Conservation (phyloP, 306 rosid species). For the Pachyrhizus erosus region DNA sequence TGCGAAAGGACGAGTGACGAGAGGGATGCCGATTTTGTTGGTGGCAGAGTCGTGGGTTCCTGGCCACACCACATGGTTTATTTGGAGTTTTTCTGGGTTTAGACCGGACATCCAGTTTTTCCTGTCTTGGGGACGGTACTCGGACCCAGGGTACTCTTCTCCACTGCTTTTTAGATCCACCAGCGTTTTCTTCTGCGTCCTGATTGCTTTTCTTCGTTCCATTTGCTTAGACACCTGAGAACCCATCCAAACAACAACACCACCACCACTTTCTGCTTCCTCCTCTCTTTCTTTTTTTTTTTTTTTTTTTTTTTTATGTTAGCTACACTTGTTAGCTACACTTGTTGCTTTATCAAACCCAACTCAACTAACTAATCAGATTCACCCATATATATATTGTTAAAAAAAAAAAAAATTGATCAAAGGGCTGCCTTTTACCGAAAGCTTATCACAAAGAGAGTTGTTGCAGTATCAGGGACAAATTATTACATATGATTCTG, state of each 20-base stretch:
- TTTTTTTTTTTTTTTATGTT: too few relatives aligned
- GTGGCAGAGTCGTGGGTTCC: slow-evolving; percentile 96
- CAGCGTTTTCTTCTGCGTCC: slow-evolving; percentile 56
- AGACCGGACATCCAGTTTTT: slow-evolving; percentile 81
- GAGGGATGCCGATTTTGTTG: slow-evolving; percentile 74
- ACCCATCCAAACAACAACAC: too few relatives aligned
- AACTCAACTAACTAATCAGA: too few relatives aligned
- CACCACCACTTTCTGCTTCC: not conserved
- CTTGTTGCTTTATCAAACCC: too few relatives aligned
- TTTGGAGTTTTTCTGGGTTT: slow-evolving; percentile 52
- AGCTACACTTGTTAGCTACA: too few relatives aligned
- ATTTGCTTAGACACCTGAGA: slow-evolving; percentile 63
- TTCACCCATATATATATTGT: not conserved
- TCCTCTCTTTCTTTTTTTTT: not conserved
- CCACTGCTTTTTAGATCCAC: slow-evolving; percentile 55
- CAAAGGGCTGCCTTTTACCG: not conserved
- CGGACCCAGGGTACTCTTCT: slow-evolving; percentile 63
- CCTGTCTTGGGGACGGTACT: slow-evolving; percentile 68
- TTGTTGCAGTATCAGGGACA: too few relatives aligned
- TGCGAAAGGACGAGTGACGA: slow-evolving; percentile 85
- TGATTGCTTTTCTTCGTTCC: slow-evolving; percentile 58
- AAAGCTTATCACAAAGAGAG: too few relatives aligned
- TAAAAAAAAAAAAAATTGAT: not conserved
- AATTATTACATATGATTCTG: too few relatives aligned
- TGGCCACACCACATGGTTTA: slow-evolving; percentile 81